A percentile compares a stretch with the other conserved stretches of the same genome.
phyloP scores from a whole-genome alignment of 768 basidiomycete genomes.

The Xanthoconium purpureum region DNA sequence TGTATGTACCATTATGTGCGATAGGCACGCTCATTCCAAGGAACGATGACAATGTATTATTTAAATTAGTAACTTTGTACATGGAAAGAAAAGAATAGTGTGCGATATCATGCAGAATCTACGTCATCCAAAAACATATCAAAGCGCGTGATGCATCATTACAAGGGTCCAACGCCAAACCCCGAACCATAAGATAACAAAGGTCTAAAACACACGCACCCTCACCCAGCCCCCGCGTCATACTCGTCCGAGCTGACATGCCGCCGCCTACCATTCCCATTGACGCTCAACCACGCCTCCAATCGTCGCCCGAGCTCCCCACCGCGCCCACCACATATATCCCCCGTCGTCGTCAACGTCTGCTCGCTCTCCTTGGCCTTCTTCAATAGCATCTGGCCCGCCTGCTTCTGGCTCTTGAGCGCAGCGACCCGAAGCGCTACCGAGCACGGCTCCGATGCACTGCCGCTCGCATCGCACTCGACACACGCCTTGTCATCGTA shows the following conservation, averaged over 20 bases:
- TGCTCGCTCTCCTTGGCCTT: conserved; percentile 67
- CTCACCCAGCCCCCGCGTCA: conserved; percentile 10
- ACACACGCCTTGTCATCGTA: background rate
- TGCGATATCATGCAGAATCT: conserved; percentile 1
- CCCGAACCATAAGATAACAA: conserved; percentile 3
- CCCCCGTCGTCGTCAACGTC: conserved; percentile 67
- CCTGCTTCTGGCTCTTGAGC: conserved; percentile 34
- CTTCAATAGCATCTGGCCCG: conserved; percentile 49
- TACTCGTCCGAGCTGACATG: conserved; percentile 14
- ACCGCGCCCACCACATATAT: conserved; percentile 75
- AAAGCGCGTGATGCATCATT: background rate
- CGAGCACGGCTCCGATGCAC: conserved; percentile 14
- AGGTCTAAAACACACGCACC: background rate
- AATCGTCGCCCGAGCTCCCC: conserved; percentile 73
- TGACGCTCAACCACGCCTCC: conserved; percentile 67
- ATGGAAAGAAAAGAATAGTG: background rate
- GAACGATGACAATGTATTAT: background rate
- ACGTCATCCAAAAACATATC: background rate
- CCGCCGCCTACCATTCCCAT: conserved; percentile 21
- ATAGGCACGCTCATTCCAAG: too few relatives aligned
- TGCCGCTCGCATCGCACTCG: background rate
- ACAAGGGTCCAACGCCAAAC: background rate
- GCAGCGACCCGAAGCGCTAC: conserved; percentile 24
- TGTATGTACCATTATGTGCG: too few relatives aligned
- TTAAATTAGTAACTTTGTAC: background rate